Evolutionary conservation across 331 rosid species (phyloP), one percentile per base, ranked within the genome.

Genomic region (Telfairia occidentalis): DNA sequence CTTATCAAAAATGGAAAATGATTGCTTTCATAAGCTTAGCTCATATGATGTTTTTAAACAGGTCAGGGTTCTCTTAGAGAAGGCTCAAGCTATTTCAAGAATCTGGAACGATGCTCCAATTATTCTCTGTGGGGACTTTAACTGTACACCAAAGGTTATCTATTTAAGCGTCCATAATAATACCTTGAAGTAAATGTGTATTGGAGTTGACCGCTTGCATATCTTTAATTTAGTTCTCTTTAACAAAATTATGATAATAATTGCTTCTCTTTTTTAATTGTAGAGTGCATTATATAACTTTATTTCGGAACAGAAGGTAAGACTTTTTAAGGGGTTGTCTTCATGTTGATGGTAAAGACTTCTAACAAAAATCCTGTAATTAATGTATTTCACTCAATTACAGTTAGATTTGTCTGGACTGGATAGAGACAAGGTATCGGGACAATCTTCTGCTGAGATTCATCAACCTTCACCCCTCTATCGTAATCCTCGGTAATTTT

Each of bases 261-360:
- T 23, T 9, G 35, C 4, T 58, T 13, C 12, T 59, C 18, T 37
- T 75, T 43, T 69, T 43, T 70, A 58, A 70, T 74, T 75, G 63
- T 78, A 94, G 97, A 94, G 98, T 87, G 92, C 97, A 5, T 67
- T 94, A 35, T 91, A 94, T 87, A 90, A 91, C 86, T 94, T 87
- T 57, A 88, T 94, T 73, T 81, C 90, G 11, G 93, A 88, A 66
- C 91, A 83, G 85, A 89, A 90, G 97, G 98, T 90, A 87, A 63
- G 40, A 23, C 45, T 53, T 46, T 58, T 34, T 37, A 50, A 70
- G 54, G 74, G 57, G 74, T 48, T 71, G 64, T 53, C 60, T 76
- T 37, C 28, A 12, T 35, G 40, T 80, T 79, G 66, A 32, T 66
- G 73, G 74, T 50, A 71, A 34, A 67, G 74, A 78, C 37, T 37